These are phyloP conservation scores for Lagenaria siceraria DNA, from an alignment of 306 rosid species.

Conservation along the genomic window DNA sequence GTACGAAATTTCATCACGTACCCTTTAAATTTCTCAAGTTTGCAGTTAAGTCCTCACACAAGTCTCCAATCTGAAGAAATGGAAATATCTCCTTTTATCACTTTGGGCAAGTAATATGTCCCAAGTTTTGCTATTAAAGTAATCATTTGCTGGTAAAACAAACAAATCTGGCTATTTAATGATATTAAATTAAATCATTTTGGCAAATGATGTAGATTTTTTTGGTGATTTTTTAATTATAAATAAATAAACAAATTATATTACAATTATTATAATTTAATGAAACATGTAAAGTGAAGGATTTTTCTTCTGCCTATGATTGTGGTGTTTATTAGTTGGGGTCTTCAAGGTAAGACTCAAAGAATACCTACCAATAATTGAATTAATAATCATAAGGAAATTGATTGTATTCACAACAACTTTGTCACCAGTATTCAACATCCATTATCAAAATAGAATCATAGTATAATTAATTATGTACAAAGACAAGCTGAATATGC, in stretches of 20 bases:
- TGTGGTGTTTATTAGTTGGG: not conserved
- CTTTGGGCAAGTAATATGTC: not conserved
- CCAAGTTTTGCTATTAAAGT: not conserved
- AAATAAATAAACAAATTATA: not conserved
- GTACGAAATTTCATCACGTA: not conserved
- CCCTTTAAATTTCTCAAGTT: not conserved
- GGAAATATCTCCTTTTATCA: not conserved
- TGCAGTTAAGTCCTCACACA: constrained; percentile 1
- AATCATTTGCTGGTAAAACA: not conserved
- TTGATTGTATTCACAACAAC: not conserved
- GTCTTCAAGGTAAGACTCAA: not conserved
- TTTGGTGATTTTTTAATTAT: not conserved
- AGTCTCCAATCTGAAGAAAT: not conserved
- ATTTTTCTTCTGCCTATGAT: not conserved
- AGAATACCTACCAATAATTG: not conserved
- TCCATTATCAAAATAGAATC: not conserved
- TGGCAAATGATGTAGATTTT: not conserved
- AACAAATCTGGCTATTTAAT: not conserved
- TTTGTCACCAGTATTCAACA: not conserved
- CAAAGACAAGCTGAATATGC: not conserved
- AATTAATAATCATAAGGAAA: not conserved
- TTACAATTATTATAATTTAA: not conserved
- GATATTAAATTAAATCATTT: not conserved
- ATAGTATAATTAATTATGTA: not conserved
- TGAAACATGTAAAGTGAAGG: not conserved